These are phyloP conservation scores for Cercospora citrullina DNA, from an alignment of 2,329 filamentous ascomycete genomes.

Conservation along the genomic window DNA sequence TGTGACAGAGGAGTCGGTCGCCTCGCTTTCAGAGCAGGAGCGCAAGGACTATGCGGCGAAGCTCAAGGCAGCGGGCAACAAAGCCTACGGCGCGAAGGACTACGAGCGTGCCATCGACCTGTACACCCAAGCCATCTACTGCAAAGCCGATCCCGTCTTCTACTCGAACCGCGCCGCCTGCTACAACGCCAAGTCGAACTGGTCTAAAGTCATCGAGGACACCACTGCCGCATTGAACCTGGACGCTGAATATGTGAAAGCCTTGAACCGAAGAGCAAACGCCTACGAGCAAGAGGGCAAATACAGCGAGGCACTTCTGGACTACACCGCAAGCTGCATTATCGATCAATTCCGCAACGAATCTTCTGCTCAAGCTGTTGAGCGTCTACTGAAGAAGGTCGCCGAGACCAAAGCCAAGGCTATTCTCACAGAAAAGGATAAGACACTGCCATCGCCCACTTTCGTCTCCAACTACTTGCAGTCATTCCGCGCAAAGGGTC, in stretches of 20 bases:
- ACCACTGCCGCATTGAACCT: slow-evolving; percentile 92
- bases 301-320: slow-evolving; percentile 91
- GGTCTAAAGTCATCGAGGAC: slow-evolving; percentile 95
- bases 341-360: slow-evolving; percentile 97
- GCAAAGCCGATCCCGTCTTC: slow-evolving; percentile 96
- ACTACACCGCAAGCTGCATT: slow-evolving; percentile 98
- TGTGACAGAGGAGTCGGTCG: slow-evolving; percentile 50
- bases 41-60: slow-evolving; percentile 85
- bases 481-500: slow-evolving; percentile 84
- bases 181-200: slow-evolving; percentile 88
- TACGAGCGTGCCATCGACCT: slow-evolving; percentile 92
- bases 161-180: slow-evolving; percentile 98
- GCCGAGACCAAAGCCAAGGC: slow-evolving; percentile 90
- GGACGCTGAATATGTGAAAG: slow-evolving; percentile 95
- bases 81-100: slow-evolving; percentile 90
- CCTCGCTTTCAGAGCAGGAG: slow-evolving; percentile 58
- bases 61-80: slow-evolving; percentile 93
- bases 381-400: slow-evolving; percentile 93
- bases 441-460: slow-evolving; percentile 89
- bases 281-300: slow-evolving; percentile 91
- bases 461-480: slow-evolving; percentile 99
- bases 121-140: slow-evolving; percentile 93
- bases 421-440: slow-evolving; percentile 76
- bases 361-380: slow-evolving; percentile 81
- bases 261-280: slow-evolving; percentile 91